Evolutionary conservation across 257 asterid species (phyloP), one percentile per base, ranked within the genome.

Genomic region (Primulina tabacum): DNA sequence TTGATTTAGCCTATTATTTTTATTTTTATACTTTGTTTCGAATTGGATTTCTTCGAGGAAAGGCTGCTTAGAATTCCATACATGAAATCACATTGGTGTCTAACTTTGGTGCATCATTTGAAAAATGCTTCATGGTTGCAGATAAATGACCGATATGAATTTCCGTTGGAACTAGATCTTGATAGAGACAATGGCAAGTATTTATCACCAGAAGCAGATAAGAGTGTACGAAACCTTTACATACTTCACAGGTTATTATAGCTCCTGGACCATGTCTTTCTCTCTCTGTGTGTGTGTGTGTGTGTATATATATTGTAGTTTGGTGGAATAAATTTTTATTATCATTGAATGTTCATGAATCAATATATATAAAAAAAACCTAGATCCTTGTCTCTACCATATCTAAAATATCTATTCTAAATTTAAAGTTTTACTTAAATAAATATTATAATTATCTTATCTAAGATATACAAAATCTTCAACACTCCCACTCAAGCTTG

Each of bases 121-220:
- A 43, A 74, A 60, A 52, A 71, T 71, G 38, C 30, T 59, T 71
- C 73, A 20, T 65, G 73, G 67, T 62, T 83, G 81, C 92, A 94
- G 99, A 91, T 93, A 81, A 93, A 93, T 80, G 99, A 93, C 61
- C 96, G 96, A 33, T 90, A 93, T 82, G 99, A 90, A 81, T 93
- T 93, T 68, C 99, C 97, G 12, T 80, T 89, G 82, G 96, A 90
- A 83, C 97, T 93, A 71, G 99, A 93, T 81, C 90, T 93, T 73
- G 99, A 93, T 78, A 85, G 89, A 82, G 97, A 86, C 67, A 79
- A 87, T 61, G 95, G 99, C 16, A 93, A 93, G 82, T 93, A 93
- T 86, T 80, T 93, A 77, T 88, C 97, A 7, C 99, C 96, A 66
- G 96, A 93, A 0, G 95, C 97, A 29, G 96, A 93, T 84, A 86